These are phyloP conservation scores for Calocybe cyanea DNA, from an alignment of 768 basidiomycete genomes.

Conservation along the genomic window DNA sequence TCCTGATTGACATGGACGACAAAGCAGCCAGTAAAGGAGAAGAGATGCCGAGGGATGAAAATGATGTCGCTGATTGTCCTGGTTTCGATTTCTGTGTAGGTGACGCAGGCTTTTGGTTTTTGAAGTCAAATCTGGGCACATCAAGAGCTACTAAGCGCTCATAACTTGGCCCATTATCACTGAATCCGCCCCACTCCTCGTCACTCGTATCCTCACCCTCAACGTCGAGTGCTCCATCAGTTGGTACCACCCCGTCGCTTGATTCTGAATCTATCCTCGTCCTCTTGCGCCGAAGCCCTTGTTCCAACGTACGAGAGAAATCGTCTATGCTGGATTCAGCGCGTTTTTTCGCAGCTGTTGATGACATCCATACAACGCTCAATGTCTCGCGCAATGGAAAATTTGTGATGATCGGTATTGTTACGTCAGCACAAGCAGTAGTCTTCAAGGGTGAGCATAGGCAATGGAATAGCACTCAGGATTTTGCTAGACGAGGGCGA, in stretches of 20 bases:
- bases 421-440: background rate
- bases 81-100: background rate
- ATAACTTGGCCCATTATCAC: background rate
- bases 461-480: slow-evolving; percentile 4
- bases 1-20: slow-evolving; percentile 75
- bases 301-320: slow-evolving; percentile 43
- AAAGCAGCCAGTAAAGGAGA: slow-evolving; percentile 60
- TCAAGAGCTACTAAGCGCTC: slow-evolving; percentile 2
- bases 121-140: slow-evolving; percentile 8
- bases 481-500: slow-evolving; percentile 12
- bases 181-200: slow-evolving; percentile 8
- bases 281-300: slow-evolving; percentile 31
- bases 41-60: slow-evolving; percentile 58
- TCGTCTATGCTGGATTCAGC: slow-evolving; percentile 39
- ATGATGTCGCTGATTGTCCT: slow-evolving; percentile 29
- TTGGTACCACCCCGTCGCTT: slow-evolving; percentile 13
- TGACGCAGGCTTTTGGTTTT: background rate
- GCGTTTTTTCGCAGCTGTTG: slow-evolving; percentile 23
- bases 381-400: background rate
- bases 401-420: too few relatives aligned
- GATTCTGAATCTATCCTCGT: slow-evolving; percentile 23
- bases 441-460: slow-evolving; percentile 4
- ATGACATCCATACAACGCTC: too few relatives aligned
- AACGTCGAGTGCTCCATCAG: slow-evolving; percentile 1
- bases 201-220: slow-evolving; percentile 6